Base-by-base conservation (phyloP, 169 alveolate species). In the Cryptosporidium viatorum region DNA sequence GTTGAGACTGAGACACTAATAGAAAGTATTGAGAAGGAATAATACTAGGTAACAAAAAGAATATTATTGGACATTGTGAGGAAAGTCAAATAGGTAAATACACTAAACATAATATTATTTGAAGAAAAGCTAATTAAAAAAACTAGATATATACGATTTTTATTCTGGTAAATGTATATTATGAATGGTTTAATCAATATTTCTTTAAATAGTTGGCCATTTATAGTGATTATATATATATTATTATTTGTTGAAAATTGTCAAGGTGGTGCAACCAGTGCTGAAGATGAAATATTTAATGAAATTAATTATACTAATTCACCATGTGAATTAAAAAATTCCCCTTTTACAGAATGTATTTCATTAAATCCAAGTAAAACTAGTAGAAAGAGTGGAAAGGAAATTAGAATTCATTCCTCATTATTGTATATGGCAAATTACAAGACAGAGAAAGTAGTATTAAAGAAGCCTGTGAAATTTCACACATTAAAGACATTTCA, bases 351-450 rank as follows among this genome's bases (percentile, higher is more conserved):
- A 5, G 45, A 65, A 10, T 80, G 89, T 80, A 33, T 80, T 10
- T 65, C 89, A 45, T 39, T 80, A 29, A 80, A 80, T 80, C 89
- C 89, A 10, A 45, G 0, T 3, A 35, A 18, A 29, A 37, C 26
- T 31, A n/a, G 50, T 39, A 48, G 31, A 45, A 65, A 29, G n/a
- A 18, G 43, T 37, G 52, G 35, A 21, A 58, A 29, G 23, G 69
- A 71, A 21, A 80, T 52, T 2, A 35, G 73, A 80, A 39, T 29
- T 48, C 89, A 80, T 48, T 43, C 75, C 14, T 80, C 89, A 23
- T 35, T 80, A 37, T 43, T 80, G 37, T 80, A 80, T 65, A 9
- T 80, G 23, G 89, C 89, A 26, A 41, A 80, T 31, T 59, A 62
- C 39, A 18, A 21, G 1, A 23, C 58, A 18, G 65, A 62, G 29